Percentiles rank a stretch among this genome's conserved stretches.
These are phyloP conservation scores for Cornus florida DNA, from an alignment of 148 eudicot genomes.

Conservation along the genomic window DNA sequence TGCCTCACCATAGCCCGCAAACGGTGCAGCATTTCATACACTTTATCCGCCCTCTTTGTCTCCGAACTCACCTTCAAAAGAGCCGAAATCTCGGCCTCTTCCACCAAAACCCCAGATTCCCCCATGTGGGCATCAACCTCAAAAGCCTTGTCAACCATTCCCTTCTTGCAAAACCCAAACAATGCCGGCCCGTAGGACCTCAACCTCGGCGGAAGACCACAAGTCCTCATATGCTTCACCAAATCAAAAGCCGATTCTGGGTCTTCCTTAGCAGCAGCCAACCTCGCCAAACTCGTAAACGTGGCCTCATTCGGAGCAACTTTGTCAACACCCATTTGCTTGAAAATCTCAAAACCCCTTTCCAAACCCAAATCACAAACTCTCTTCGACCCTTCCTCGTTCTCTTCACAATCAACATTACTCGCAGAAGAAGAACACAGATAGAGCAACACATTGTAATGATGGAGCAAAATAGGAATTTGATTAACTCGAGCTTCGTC, in stretches of 20 bases:
- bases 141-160: conserved; percentile 67
- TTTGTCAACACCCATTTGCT: conserved; percentile 57
- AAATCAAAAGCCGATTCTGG: conserved; percentile 85
- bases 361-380: conserved; percentile 34
- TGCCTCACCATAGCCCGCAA: conserved; percentile 71
- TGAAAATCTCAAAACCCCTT: conserved; percentile 79
- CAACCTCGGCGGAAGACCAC: conserved; percentile 58
- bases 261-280: conserved; percentile 72
- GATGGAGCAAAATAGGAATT: conserved; percentile 35
- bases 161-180: conserved; percentile 67
- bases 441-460: conserved; percentile 76
- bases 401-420: not conserved
- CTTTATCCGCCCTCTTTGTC: conserved; percentile 49
- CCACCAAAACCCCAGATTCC: conserved; percentile 67
- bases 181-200: conserved; percentile 92
- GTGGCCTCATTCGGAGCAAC: conserved; percentile 87
- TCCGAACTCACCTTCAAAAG: conserved; percentile 69
- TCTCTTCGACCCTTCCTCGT: not conserved
- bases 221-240: conserved; percentile 61
- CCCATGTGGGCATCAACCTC: conserved; percentile 74
- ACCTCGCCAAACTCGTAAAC: conserved; percentile 82
- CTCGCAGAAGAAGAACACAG: conserved; percentile 43
- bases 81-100: conserved; percentile 70
- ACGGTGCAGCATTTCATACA: conserved; percentile 83
- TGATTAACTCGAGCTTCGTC: conserved; percentile 47